Evolutionary conservation across 78 protist genomes (phyloP), one percentile per base, ranked within the genome.

Genomic region (Mantamonas sphyraenae): DNA sequence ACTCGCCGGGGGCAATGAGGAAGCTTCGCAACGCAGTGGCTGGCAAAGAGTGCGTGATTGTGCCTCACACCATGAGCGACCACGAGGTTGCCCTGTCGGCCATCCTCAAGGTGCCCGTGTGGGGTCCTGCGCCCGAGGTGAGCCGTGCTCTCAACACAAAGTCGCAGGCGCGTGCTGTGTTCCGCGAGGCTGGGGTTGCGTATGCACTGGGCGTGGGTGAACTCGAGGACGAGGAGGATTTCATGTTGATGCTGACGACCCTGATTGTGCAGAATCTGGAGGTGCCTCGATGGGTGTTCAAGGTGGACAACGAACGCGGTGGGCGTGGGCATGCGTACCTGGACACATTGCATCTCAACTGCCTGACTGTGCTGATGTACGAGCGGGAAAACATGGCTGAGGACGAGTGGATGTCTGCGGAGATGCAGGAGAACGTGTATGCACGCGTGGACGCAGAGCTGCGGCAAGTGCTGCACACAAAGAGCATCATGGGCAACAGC

Each of bases 1-100:
- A 64, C 70, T 64, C 70, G 70, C 70, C 70, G 10, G 20, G 55
- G 10, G 57, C 70, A 17, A 7, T 64, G 14, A 26, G 40, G 7
- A 35, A 40, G 3, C 39, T 64, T 16, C 12, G 33, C 8, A 31
- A 10, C 42, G 39, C 19, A 14, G 28, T 43, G 42, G 40, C 28
- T 2, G 70, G 56, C 14, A 10, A 24, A 26, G 22, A 30, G 22
- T 37, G 58, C 20, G 28, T 37, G 42, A 39, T 64, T 16, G 70
- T 31, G 38, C 70, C 70, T 1, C 5, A 16, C 40, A 50, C 43
- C 19, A 40, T 64, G 4, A 57, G 70, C 17, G 58, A 28, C 12
- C 58, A 64, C 16, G 70, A 64, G 30, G 17, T 28, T 1, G n/a
- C 30, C 22, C 55, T 64, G 5, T 10, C 70, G 24, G 1, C 9